Conservation (phyloP, 306 rosid species). For the Lithocarpus polystachyus region DNA sequence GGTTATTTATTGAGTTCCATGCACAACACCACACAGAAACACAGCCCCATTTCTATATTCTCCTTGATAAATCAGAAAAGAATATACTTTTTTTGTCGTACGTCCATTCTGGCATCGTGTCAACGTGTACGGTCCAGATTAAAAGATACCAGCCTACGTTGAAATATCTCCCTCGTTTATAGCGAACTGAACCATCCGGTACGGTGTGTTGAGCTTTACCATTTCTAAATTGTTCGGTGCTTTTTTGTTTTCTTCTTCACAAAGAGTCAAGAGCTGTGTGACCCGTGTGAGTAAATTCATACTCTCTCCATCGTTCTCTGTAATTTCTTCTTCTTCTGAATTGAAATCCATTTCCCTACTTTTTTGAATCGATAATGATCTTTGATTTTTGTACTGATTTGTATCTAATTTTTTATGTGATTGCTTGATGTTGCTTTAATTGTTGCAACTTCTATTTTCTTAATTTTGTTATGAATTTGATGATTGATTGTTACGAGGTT, state of each 20-base stretch:
- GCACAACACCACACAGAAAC: not conserved
- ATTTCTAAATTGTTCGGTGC: not conserved
- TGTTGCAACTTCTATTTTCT: not conserved
- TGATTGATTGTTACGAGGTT: not conserved
- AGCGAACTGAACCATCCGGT: not conserved
- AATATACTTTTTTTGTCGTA: not conserved
- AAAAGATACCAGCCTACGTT: not conserved
- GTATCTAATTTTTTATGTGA: not conserved
- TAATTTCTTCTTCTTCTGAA: not conserved
- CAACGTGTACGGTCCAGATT: conserved; percentile 12
- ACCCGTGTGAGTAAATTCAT: not conserved
- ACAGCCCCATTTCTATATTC: not conserved
- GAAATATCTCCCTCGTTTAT: not conserved
- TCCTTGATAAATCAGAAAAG: not conserved
- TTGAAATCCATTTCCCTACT: not conserved
- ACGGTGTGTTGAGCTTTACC: not conserved
- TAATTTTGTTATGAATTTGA: not conserved
- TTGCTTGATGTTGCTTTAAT: not conserved
- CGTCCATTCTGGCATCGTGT: not conserved
- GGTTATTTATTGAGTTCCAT: not conserved
- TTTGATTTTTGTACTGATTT: not conserved
- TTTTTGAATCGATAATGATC: not conserved
- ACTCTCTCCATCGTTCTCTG: not conserved
- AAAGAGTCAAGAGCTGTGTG: too few species aligned
- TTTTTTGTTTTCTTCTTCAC: too few species aligned